Conservation (phyloP, 441 rosid species). For the Adansonia gregorii region DNA sequence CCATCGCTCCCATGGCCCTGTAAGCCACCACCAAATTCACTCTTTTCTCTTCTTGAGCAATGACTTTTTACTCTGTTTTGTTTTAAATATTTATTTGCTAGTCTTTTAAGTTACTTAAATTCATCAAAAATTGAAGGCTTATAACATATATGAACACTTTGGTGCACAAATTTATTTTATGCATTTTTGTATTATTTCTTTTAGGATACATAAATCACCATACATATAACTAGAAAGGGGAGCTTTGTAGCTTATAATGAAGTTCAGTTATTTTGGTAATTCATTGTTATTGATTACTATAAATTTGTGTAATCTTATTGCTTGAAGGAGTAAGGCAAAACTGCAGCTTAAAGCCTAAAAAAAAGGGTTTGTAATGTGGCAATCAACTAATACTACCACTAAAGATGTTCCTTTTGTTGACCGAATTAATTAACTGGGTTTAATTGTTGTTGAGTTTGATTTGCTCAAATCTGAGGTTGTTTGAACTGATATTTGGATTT, state of each 20-base stretch:
- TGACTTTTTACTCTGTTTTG: background rate
- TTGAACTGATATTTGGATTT: conserved; percentile 26
- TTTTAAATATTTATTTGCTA: background rate
- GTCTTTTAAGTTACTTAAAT: background rate
- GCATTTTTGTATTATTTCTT: background rate
- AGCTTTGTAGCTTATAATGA: background rate
- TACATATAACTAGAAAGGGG: background rate
- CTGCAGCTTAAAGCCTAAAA: background rate
- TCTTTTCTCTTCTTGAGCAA: background rate
- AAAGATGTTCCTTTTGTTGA: conserved; percentile 5
- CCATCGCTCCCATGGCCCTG: conserved; percentile 91
- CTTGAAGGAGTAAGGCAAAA: background rate
- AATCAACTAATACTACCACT: background rate
- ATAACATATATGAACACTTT: background rate
- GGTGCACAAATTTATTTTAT: background rate
- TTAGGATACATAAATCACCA: background rate
- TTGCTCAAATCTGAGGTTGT: conserved; percentile 15
- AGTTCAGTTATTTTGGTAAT: background rate
- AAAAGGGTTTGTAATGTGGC: background rate
- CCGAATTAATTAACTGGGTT: background rate
- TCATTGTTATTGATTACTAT: background rate
- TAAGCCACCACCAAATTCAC: conserved; percentile 39
- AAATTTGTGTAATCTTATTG: background rate
- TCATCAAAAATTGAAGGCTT: background rate
- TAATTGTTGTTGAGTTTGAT: conserved; percentile 13